Percentiles rank a stretch among this genome's conserved stretches.
Evolutionary conservation across 2,329 filamentous ascomycete species (phyloP).

Genomic region (Xylaria sp.): DNA sequence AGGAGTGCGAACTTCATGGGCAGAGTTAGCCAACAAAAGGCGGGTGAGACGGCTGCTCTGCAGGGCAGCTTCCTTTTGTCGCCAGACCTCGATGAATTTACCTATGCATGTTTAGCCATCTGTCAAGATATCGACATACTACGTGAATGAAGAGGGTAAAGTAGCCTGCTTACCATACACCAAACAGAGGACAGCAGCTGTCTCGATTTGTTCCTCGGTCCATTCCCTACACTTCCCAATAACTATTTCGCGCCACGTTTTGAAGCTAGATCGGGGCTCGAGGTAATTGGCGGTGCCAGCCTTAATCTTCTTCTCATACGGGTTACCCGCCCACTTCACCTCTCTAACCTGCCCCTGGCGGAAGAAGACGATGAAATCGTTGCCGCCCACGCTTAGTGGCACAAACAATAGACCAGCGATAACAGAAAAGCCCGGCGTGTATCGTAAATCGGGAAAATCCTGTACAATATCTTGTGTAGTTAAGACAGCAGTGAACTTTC

Average conservation of each 20-base stretch:
- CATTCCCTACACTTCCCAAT: constrained; percentile 86
- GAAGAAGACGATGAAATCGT: constrained; percentile 92
- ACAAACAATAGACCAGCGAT: constrained; percentile 86
- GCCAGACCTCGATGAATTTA: constrained; percentile 91
- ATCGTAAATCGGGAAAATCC: constrained; percentile 85
- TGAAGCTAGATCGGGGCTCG: constrained; percentile 83
- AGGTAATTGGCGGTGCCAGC: constrained; percentile 78
- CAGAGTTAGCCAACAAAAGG: constrained; percentile 85
- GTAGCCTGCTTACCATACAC: constrained; percentile 76
- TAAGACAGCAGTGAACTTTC: constrained; percentile 77
- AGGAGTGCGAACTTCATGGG: constrained; percentile 90
- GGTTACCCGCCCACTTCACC: constrained; percentile 88
- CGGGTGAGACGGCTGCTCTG: constrained; percentile 84
- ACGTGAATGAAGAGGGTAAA: background rate
- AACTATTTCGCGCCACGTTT: constrained; percentile 83
- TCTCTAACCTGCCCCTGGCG: constrained; percentile 79
- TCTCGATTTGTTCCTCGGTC: constrained; percentile 90
- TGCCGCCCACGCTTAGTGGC: constrained; percentile 78
- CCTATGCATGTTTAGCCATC: constrained; percentile 48
- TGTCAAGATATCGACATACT: background rate
- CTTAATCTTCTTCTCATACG: constrained; percentile 81
- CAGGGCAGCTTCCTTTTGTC: constrained; percentile 86
- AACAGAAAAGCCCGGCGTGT: constrained; percentile 80
- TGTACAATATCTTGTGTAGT: constrained; percentile 79
- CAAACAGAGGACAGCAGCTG: constrained; percentile 84